These are phyloP conservation scores for Chionographis japonica DNA, from an alignment of 106 monocot genomes.

Conservation along the genomic window DNA sequence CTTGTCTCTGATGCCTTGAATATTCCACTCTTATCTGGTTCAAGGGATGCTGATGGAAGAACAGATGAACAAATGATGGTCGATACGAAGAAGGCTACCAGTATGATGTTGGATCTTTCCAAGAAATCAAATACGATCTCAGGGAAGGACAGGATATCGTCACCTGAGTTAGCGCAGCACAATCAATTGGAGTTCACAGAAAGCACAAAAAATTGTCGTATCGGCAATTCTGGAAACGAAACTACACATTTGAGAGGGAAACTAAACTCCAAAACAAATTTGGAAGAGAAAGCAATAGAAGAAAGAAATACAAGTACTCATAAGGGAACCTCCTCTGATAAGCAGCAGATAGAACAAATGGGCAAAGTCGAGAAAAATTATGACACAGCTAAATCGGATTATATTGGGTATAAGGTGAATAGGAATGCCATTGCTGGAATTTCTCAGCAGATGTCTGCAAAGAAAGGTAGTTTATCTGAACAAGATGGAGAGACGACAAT, in stretches of 20 bases:
- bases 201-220: slow-evolving; percentile 4
- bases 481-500: slow-evolving; percentile 21
- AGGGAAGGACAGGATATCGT: slow-evolving; percentile 2
- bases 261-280: slow-evolving; percentile 24
- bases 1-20: slow-evolving; percentile 20
- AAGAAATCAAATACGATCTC: slow-evolving; percentile 18
- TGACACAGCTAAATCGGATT: slow-evolving; percentile 22
- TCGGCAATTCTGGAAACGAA: slow-evolving; percentile 16
- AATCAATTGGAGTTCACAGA: slow-evolving; percentile 5
- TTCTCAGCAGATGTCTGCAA: slow-evolving; percentile 10
- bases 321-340: slow-evolving; percentile 7
- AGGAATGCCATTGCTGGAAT: slow-evolving; percentile 24
- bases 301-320: slow-evolving; percentile 19
- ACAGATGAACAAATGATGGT: slow-evolving; percentile 11
- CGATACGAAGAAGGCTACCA: slow-evolving; percentile 15
- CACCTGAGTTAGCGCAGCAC: slow-evolving; percentile 16
- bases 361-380: slow-evolving; percentile 15
- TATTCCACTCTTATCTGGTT: slow-evolving; percentile 12
- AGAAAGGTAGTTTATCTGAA: slow-evolving; percentile 21
- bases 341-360: slow-evolving; percentile 4
- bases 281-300: slow-evolving; percentile 9
- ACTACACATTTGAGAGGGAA: slow-evolving; percentile 18
- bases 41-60: slow-evolving; percentile 13
- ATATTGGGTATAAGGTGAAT: slow-evolving; percentile 12
- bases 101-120: neutral